Evolutionary conservation across 257 asterid species (phyloP).

Genomic region (Vinca minor): DNA sequence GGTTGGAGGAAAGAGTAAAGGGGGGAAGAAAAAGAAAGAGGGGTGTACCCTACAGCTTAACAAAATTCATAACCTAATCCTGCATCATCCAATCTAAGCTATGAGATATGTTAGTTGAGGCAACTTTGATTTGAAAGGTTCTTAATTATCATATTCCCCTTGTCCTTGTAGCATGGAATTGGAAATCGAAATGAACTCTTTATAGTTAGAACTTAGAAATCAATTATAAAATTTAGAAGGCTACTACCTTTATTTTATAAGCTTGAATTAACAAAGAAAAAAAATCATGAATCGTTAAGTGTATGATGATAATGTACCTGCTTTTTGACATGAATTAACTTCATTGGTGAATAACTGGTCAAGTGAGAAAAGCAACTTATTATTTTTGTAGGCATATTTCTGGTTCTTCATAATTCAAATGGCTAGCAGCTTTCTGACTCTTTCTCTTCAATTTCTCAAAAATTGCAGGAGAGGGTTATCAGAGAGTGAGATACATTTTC

Average conservation of each 20-base stretch:
- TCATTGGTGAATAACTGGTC: not conserved
- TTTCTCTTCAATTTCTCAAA: conserved; percentile 22
- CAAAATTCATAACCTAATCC: not conserved
- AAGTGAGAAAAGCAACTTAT: not conserved
- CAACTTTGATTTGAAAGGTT: not conserved
- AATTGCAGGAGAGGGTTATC: conserved; percentile 89
- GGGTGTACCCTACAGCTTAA: not conserved
- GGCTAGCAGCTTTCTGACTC: conserved; percentile 15
- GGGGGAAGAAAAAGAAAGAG: not conserved
- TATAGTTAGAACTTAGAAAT: not conserved
- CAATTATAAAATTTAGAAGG: not conserved
- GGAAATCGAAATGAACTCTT: not conserved
- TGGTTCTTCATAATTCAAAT: conserved; percentile 1
- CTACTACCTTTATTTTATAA: not conserved
- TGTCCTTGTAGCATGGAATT: not conserved
- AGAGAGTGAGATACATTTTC: conserved; percentile 64
- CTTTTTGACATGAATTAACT: not conserved
- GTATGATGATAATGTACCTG: not conserved
- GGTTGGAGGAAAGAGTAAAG: not conserved
- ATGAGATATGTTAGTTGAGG: not conserved
- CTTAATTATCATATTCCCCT: not conserved
- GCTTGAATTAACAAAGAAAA: not conserved
- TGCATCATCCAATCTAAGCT: not conserved
- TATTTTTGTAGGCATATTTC: not conserved
- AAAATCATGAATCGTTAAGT: too few relatives aligned